A percentile compares a stretch with the other conserved stretches of the same genome.
These are phyloP conservation scores for Misopates orontium DNA, from an alignment of 257 asterid species.

Conservation along the genomic window DNA sequence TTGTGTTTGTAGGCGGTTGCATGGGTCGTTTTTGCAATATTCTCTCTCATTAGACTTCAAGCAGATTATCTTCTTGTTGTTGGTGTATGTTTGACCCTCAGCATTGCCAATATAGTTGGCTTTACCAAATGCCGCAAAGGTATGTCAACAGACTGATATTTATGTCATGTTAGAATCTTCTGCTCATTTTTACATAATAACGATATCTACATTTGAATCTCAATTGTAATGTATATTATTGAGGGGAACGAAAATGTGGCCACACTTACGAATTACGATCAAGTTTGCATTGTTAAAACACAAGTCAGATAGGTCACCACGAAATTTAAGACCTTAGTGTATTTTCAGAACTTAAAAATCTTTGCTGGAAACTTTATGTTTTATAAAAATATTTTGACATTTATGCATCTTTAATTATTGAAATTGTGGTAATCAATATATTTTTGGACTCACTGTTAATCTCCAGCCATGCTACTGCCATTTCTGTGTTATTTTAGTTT, in stretches of 20 bases:
- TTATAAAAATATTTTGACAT: too few species aligned
- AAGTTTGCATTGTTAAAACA: too few species aligned
- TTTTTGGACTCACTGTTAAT: slow-evolving; percentile 9
- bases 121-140: slow-evolving; percentile 98
- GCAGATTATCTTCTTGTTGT: slow-evolving; percentile 96
- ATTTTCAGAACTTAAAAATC: background rate
- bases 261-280: too few species aligned
- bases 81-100: slow-evolving; percentile 97
- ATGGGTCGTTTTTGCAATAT: slow-evolving; percentile 81
- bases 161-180: background rate
- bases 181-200: too few species aligned
- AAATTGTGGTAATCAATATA: slow-evolving; percentile 1
- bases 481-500: too few species aligned
- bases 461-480: too few species aligned
- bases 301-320: too few species aligned
- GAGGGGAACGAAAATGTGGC: too few species aligned
- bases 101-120: slow-evolving; percentile 94
- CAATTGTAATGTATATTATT: too few species aligned
- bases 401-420: background rate
- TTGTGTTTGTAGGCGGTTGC: slow-evolving; percentile 62
- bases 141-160: slow-evolving; percentile 25
- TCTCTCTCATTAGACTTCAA: slow-evolving; percentile 83
- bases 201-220: too few species aligned
- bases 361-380: too few species aligned
- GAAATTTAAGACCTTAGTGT: too few species aligned